phyloP scores from a whole-genome alignment of 352 stramenopile genomes.

The Phytophthora sp. region DNA sequence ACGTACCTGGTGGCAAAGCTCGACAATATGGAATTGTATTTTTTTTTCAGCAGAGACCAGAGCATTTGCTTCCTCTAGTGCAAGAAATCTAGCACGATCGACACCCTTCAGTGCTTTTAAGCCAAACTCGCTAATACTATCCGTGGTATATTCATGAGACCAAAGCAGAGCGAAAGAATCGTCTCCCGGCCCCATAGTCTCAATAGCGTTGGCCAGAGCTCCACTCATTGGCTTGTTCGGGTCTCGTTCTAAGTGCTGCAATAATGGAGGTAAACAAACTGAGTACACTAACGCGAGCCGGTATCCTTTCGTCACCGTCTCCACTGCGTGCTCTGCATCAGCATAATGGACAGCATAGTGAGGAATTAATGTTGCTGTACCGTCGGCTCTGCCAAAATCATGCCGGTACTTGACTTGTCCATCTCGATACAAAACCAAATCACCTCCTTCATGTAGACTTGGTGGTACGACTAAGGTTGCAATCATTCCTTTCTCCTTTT shows the following conservation, averaged over 20 bases:
- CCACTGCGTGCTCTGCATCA: conserved; percentile 14
- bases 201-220: conserved; percentile 14
- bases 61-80: conserved; percentile 1
- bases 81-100: conserved; percentile 10
- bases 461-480: conserved; percentile 46
- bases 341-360: conserved; percentile 23
- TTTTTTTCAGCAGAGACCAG: not conserved
- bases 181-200: conserved; percentile 41
- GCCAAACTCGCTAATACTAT: conserved; percentile 1
- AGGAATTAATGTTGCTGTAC: not conserved
- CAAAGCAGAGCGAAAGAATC: conserved; percentile 20
- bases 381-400: conserved; percentile 2
- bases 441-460: conserved; percentile 11
- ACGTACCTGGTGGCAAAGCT: conserved; percentile 9
- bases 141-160: conserved; percentile 18
- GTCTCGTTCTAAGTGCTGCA: conserved; percentile 5
- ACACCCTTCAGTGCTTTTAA: conserved; percentile 8
- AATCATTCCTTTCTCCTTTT: conserved; percentile 56
- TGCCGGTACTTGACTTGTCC: not conserved
- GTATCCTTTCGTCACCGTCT: conserved; percentile 13
- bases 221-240: not conserved
- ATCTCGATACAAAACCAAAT: conserved; percentile 15
- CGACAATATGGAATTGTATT: conserved; percentile 12
- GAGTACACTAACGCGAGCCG: conserved; percentile 22
- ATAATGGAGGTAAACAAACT: conserved; percentile 12